These are phyloP conservation scores for Leishmania mexicana DNA, from an alignment of 208 protist genomes.

Conservation along the genomic window DNA sequence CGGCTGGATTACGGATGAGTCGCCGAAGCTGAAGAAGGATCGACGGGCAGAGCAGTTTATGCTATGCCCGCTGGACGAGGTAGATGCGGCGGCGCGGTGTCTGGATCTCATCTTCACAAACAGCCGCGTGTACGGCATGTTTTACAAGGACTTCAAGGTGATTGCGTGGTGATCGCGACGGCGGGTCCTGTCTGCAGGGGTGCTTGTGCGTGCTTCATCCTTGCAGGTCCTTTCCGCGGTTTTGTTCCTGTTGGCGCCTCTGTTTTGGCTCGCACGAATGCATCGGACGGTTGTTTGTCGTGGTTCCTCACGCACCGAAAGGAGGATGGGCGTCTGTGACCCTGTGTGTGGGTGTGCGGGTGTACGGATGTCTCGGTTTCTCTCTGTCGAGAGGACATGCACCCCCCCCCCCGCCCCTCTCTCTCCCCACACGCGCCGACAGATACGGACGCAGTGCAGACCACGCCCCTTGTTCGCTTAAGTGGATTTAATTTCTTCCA, in stretches of 20 bases:
- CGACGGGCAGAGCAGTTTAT: conserved; percentile 58
- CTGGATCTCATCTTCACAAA: conserved; percentile 94
- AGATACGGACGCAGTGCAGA: neutral
- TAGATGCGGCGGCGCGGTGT: conserved; percentile 96
- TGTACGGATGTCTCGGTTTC: neutral
- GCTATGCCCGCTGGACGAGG: conserved; percentile 93
- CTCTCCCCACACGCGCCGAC: neutral
- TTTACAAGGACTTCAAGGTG: conserved; percentile 92
- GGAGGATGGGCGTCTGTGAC: neutral
- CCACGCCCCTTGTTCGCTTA: neutral
- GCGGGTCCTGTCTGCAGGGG: neutral
- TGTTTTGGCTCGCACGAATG: neutral
- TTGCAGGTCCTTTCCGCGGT: neutral
- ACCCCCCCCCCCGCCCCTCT: no score
- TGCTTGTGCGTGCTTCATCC: neutral
- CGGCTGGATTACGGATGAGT: conserved; percentile 98
- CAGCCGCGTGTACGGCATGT: conserved; percentile 76
- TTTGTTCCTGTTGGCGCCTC: neutral
- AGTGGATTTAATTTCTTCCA: neutral
- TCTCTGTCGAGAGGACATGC: neutral
- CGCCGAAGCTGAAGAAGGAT: conserved; percentile 87
- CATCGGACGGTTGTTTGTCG: neutral
- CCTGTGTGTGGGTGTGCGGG: neutral
- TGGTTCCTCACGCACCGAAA: neutral
- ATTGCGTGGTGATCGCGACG: conserved; percentile 72